Evolutionary conservation across 805 yeast species (phyloP), one percentile per base, ranked within the genome.

Genomic region (Starmerella potacharoeniae): DNA sequence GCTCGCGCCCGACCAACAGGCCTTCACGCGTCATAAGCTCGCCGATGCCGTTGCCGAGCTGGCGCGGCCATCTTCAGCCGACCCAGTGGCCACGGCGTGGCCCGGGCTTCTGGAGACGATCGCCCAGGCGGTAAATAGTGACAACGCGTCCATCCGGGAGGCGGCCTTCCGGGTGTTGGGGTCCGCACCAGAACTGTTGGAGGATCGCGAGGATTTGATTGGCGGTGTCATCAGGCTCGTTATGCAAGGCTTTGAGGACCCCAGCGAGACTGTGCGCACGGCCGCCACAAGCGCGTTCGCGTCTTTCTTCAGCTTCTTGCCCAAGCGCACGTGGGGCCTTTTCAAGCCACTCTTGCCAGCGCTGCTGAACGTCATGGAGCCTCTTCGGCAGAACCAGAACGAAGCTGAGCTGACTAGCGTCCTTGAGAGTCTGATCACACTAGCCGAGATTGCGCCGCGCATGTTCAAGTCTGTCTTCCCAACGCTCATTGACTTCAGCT

Each of bases 1-100:
- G 64, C 57, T 65, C 34, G 67, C 79, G 3, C 68, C 80, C 10
- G 82, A 76, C 57, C 87, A 83, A 66, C 73, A 84, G n/a, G 80
- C 80, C 58, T 80, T 79, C 59, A 88, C 88, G 35, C 82, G 97
- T 67, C 96, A 91, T 69, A 93, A 91, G 66, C 73, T 93, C 49
- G 83, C 96, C 2, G 98, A 93, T 73, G 95, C 95, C 8, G 84
- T 93, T 49, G 86, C 97, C 0, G 97, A 90, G 70, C 80, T 91
- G 47, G 95, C 96, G 1, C 82, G 83, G 64, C 53, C 60, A 44
- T 49, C 58, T 31, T 55, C 54, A 14, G 42, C 40, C 5, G 57
- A 56, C 33, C 45, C 51, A 8, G 49, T 29, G 42, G 53, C 55
- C 56, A 82, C 79, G 13, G 68, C 73, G 48, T 91, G 98, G 98